Percentiles rank a stretch among this genome's conserved stretches.
phyloP scores from a whole-genome alignment of 148 eudicot species.

The Pouteria glomerata region DNA sequence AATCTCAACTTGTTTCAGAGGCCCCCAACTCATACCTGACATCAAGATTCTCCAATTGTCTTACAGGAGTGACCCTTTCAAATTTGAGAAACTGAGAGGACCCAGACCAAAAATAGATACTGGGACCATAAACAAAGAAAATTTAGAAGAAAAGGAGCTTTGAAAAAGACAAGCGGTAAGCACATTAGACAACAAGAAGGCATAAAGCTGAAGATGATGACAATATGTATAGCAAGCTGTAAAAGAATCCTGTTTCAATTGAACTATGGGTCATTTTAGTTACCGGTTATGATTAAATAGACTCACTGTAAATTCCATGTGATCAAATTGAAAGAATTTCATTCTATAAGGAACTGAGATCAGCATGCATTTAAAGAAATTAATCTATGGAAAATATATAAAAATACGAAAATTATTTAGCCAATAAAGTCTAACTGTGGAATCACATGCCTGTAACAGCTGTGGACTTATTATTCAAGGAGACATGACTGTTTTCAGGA shows the following conservation, averaged over 20 bases:
- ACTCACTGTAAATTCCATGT: not conserved
- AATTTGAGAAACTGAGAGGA: not conserved
- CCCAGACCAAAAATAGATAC: not conserved
- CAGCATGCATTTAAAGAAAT: not conserved
- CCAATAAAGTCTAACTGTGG: not conserved
- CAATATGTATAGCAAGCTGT: not conserved
- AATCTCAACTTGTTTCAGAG: too few species aligned
- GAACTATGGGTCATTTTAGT: not conserved
- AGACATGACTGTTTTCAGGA: slow-evolving; percentile 25
- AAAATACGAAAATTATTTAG: not conserved
- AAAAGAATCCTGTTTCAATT: not conserved
- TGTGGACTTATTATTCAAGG: slow-evolving; percentile 24
- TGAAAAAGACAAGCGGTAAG: too few species aligned
- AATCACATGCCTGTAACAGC: slow-evolving; percentile 38
- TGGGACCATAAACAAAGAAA: not conserved
- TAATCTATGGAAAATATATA: not conserved
- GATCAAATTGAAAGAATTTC: not conserved
- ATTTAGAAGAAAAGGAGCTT: not conserved
- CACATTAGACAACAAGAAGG: not conserved
- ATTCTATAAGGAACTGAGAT: not conserved
- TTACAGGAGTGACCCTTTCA: not conserved
- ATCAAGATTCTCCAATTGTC: not conserved
- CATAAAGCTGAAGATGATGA: not conserved
- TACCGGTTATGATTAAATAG: not conserved
- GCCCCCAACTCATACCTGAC: too few species aligned